Percentiles rank a stretch among this genome's conserved stretches.
These are phyloP conservation scores for Durio zibethinus DNA, from an alignment of 345 rosid genomes.

Conservation along the genomic window DNA sequence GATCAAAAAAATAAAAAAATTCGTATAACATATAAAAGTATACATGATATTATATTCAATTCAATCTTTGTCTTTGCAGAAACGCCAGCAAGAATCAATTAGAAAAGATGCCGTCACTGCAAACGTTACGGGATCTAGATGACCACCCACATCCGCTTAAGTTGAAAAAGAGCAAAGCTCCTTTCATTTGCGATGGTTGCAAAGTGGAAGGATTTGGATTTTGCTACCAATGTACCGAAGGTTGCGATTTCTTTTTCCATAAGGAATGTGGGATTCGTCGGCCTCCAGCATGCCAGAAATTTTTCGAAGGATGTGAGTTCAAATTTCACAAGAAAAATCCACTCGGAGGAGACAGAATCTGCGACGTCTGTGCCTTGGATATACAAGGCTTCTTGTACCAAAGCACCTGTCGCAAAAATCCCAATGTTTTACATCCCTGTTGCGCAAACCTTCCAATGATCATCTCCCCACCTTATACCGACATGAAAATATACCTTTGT, in stretches of 20 bases:
- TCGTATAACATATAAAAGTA: no score
- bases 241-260: background rate
- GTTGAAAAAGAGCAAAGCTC: background rate
- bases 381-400: background rate
- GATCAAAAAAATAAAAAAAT: no score
- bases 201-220: background rate
- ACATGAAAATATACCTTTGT: background rate
- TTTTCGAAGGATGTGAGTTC: background rate
- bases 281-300: background rate
- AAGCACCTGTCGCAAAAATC: background rate
- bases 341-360: background rate
- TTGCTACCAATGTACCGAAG: background rate
- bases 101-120: no score
- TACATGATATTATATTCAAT: no score
- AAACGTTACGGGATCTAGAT: no score
- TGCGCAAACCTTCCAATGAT: background rate
- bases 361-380: background rate
- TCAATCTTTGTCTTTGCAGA: no score
- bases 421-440: slow-evolving; percentile 1
- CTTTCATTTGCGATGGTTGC: slow-evolving; percentile 3
- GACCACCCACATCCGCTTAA: background rate
- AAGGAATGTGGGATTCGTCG: background rate
- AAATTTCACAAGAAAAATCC: background rate
- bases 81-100: no score
- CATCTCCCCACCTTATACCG: background rate